These are phyloP conservation scores for Huntiella savannae DNA, from an alignment of 2,329 filamentous ascomycete species.

Conservation along the genomic window DNA sequence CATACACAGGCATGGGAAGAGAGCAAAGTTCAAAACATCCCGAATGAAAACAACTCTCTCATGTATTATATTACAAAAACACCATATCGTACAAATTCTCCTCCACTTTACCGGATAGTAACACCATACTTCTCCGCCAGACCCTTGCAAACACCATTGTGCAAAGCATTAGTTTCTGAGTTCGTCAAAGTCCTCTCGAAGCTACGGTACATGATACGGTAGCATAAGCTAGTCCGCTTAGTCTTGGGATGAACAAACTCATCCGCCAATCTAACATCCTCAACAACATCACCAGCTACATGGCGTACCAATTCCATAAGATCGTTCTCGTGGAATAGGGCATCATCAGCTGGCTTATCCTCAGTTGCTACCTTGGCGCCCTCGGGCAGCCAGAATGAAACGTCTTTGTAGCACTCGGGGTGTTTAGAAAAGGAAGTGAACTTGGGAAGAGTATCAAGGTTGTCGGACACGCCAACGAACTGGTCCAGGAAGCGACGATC, in stretches of 20 bases:
- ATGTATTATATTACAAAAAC: no score
- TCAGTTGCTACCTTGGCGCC: conserved; percentile 14
- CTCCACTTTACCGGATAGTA: conserved; percentile 37
- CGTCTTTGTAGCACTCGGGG: conserved; percentile 75
- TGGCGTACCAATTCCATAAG: conserved; percentile 87
- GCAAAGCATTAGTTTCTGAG: conserved; percentile 57
- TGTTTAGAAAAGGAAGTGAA: conserved; percentile 85
- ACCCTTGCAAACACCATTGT: conserved; percentile 44
- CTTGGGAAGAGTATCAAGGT: conserved; percentile 30
- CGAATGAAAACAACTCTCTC: no score
- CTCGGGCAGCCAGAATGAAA: conserved; percentile 67
- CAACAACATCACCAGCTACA: conserved; percentile 63
- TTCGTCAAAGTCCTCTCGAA: conserved; percentile 80
- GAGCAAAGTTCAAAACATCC: no score
- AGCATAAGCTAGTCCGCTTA: conserved; percentile 67
- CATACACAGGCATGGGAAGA: no score
- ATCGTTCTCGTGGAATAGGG: conserved; percentile 75
- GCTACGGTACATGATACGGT: conserved; percentile 84
- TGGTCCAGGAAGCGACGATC: conserved; percentile 75
- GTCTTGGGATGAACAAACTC: conserved; percentile 79
- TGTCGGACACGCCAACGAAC: conserved; percentile 45
- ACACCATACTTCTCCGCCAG: conserved; percentile 58
- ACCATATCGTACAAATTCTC: no score
- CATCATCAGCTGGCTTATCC: conserved; percentile 27
- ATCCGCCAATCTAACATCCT: conserved; percentile 72